These are phyloP conservation scores for Trebouxia sp. DNA, from an alignment of 139 green algal species.

Conservation along the genomic window DNA sequence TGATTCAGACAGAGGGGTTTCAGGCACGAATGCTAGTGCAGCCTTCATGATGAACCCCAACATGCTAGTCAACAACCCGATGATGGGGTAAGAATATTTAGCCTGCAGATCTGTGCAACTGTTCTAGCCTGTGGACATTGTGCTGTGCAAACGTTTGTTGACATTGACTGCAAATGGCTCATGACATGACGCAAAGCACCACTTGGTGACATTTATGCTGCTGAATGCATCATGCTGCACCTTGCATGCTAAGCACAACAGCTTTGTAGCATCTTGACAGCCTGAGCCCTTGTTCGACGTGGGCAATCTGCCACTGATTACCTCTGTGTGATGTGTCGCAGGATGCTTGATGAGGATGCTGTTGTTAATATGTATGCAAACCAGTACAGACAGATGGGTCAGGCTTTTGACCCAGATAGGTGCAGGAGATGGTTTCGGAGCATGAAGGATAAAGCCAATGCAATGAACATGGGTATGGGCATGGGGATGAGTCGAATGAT, in stretches of 20 bases:
- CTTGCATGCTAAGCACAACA: background rate
- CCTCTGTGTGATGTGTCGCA: background rate
- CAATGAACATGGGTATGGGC: conserved; percentile 11
- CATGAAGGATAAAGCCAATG: background rate
- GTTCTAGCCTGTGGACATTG: no score
- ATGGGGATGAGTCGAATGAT: conserved; percentile 13
- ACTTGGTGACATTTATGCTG: background rate
- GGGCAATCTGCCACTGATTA: background rate
- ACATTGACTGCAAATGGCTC: background rate
- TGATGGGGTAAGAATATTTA: conserved; percentile 27
- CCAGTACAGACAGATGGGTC: conserved; percentile 27
- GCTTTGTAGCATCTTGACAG: background rate
- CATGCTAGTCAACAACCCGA: conserved; percentile 27
- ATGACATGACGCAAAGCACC: background rate
- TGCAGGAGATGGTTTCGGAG: conserved; percentile 33
- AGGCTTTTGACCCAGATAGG: conserved; percentile 38
- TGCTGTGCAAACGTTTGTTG: background rate
- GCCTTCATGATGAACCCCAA: background rate
- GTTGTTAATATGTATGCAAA: conserved; percentile 28
- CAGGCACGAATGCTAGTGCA: background rate
- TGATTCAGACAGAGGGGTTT: background rate
- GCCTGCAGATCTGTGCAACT: background rate
- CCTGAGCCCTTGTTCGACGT: background rate
- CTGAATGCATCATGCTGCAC: background rate
- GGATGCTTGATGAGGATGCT: conserved; percentile 29